Evolutionary conservation across 1,139 yeast genomes (phyloP).

Genomic region (Zhuliangozyma blackwelliae): DNA sequence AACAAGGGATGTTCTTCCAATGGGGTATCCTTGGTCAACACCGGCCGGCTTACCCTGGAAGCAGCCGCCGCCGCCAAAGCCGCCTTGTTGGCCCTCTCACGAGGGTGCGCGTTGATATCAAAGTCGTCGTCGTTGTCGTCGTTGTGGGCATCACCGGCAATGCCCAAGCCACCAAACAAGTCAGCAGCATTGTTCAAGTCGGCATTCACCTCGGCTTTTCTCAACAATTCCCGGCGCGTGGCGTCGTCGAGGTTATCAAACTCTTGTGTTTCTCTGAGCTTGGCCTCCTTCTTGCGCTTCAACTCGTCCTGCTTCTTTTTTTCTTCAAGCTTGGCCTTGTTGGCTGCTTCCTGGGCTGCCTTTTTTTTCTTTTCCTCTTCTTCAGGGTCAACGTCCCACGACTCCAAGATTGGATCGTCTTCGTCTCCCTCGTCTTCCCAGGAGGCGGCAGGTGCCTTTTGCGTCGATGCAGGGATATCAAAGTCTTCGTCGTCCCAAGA

Average conservation of each 20-base stretch:
- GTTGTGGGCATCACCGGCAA: slow-evolving; percentile 43
- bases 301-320: slow-evolving; percentile 39
- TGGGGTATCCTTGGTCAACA: slow-evolving; percentile 62
- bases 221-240: slow-evolving; percentile 68
- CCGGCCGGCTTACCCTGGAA: slow-evolving; percentile 20
- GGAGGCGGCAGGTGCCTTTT: slow-evolving; percentile 49
- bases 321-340: slow-evolving; percentile 34
- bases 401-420: slow-evolving; percentile 63
- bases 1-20: slow-evolving; percentile 73
- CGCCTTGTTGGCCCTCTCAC: slow-evolving; percentile 56
- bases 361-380: slow-evolving; percentile 50
- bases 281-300: slow-evolving; percentile 35
- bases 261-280: slow-evolving; percentile 38
- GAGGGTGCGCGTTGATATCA: slow-evolving; percentile 52
- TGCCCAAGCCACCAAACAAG: slow-evolving; percentile 79
- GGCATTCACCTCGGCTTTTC: slow-evolving; percentile 73
- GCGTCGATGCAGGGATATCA: slow-evolving; percentile 55
- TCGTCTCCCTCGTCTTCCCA: slow-evolving; percentile 86
- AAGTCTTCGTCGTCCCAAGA: slow-evolving; percentile 88
- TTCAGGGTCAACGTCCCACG: slow-evolving; percentile 84
- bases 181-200: slow-evolving; percentile 93
- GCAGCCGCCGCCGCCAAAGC: slow-evolving; percentile 43
- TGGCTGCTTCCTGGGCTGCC: slow-evolving; percentile 42
- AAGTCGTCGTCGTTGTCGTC: slow-evolving; percentile 23
- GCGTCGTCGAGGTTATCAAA: slow-evolving; percentile 62